Evolutionary conservation across 768 basidiomycete species (phyloP), one percentile per base, ranked within the genome.

Genomic region (Kwoniella sp.): DNA sequence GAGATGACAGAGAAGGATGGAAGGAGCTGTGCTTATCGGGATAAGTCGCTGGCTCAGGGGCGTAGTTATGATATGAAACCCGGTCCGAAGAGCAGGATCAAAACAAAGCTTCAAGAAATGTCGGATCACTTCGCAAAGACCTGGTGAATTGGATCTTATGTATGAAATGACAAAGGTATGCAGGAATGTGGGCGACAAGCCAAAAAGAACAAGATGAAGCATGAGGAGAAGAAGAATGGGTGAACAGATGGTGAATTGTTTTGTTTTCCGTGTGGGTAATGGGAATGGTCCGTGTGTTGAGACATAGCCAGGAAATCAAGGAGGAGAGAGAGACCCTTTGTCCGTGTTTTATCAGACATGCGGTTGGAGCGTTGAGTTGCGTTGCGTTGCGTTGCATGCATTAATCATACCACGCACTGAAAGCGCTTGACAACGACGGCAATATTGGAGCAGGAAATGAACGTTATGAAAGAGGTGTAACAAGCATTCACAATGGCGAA

Each of bases 41-140:
- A 25, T 27, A 62, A 54, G 27, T 62, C 60, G 60, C n/a, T n/a
- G n/a, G n/a, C 60, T 62, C 50, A 26, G 50, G 59, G 58, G 47
- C 29, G 22, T 10, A n/a, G n/a, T n/a, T n/a, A n/a, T n/a, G n/a
- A n/a, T n/a, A 44, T 24, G 36, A 10, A n/a, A 19, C 17, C 40
- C 40, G 40, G 40, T 44, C 40, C 49, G 24, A 56, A 19, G 47
- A 37, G 33, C 22, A 36, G 50, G 44, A 60, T 37, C 58, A 60
- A 40, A n/a, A n/a, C n/a, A n/a, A n/a, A n/a, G n/a, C n/a, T n/a
- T n/a, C n/a, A n/a, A n/a, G n/a, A n/a, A n/a, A 6, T 33, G 33
- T 49, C 48, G 48, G 48, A 49, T 49, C 48, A 49, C 48, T 24
- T 49, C 48, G 48, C 48, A 25, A 5, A 33, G n/a, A n/a, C n/a